Conservation (phyloP, 108 stramenopile species). For the Skeletonema menzelii region DNA sequence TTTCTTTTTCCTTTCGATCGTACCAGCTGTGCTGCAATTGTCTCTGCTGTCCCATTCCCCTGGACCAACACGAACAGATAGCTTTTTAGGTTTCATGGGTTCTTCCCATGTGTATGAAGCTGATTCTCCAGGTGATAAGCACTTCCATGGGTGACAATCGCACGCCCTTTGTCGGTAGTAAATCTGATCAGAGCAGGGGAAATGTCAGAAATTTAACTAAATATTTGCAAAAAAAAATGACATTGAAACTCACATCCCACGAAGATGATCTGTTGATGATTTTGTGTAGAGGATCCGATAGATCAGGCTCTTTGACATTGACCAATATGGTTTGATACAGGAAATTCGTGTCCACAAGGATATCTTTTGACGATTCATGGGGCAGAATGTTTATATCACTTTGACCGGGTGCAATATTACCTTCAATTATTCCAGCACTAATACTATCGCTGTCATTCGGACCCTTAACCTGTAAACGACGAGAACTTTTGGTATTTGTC, state of each 20-base stretch:
- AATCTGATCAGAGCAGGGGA: conserved; percentile 25
- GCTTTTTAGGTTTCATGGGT: conserved; percentile 82
- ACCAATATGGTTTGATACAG: conserved; percentile 85
- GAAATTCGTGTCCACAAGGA: conserved; percentile 85
- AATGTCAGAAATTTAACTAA: background rate
- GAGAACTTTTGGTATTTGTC: too few species aligned
- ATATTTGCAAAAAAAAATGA: background rate
- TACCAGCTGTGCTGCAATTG: background rate
- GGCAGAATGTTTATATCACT: background rate
- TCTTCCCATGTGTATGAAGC: conserved; percentile 86
- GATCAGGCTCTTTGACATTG: conserved; percentile 57
- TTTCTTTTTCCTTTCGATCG: conserved; percentile 11
- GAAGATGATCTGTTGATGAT: conserved; percentile 85
- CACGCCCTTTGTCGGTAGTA: conserved; percentile 86
- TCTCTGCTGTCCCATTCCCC: conserved; percentile 25
- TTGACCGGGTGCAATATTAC: background rate
- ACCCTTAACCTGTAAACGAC: too few species aligned
- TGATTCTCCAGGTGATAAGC: conserved; percentile 77
- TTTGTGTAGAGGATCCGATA: conserved; percentile 67
- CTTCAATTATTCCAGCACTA: conserved; percentile 2
- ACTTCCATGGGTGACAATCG: conserved; percentile 75
- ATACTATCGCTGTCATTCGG: background rate
- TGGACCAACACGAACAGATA: conserved; percentile 69
- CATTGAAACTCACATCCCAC: conserved; percentile 17
- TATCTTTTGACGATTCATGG: conserved; percentile 7